Evolutionary conservation across 2,329 filamentous ascomycete species (phyloP), one percentile per base, ranked within the genome.

Genomic region (Xylariales sp.): DNA sequence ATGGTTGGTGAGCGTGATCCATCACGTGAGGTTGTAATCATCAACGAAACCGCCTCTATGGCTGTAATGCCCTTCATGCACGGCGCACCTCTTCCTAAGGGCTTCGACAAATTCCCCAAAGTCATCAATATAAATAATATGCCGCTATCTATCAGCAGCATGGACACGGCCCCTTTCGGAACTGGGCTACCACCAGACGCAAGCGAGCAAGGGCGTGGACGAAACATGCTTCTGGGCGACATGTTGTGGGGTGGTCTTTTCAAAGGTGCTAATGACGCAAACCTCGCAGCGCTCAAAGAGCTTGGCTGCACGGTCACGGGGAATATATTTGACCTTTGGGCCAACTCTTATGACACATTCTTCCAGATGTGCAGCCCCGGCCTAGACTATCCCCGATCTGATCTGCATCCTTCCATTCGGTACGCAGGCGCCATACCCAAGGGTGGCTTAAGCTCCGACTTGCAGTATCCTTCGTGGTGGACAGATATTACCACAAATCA

Each of bases 391-490:
- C 52, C 50, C 1, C 46, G 61, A 3, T 53, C 45, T 21, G 62
- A 65, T 40, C 43, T 66, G 4, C 60, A 63, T 6, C 40, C 57
- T 0, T 58, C 59, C 12, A 51, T 75, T 17, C 58, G 60, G 6
- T 74, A 66, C 39, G 57, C 62, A 15, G 73, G 73, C 3, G 63
- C 57, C 4, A 40, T 69, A 5, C 59, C 63, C 0, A 55, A 54
- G n/a, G 57, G 57, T 27, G 41, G 48, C 3, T 10, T 59, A 37
- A 50, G 56, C 24, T 32, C 49, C 0, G 48, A 50, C 25, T 55
- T 59, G 20, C 38, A 39, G 3, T 59, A 55, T 27, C 72, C 72
- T 1, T 19, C 47, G 6, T 76, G 68, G 65, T 76, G 69, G 69
- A 34, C 55, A 3, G 62, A 66, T 4, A 54, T 76, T 12, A 48